Evolutionary conservation across 164 flowering plant species (phyloP).

Genomic region (Akebia trifoliata): DNA sequence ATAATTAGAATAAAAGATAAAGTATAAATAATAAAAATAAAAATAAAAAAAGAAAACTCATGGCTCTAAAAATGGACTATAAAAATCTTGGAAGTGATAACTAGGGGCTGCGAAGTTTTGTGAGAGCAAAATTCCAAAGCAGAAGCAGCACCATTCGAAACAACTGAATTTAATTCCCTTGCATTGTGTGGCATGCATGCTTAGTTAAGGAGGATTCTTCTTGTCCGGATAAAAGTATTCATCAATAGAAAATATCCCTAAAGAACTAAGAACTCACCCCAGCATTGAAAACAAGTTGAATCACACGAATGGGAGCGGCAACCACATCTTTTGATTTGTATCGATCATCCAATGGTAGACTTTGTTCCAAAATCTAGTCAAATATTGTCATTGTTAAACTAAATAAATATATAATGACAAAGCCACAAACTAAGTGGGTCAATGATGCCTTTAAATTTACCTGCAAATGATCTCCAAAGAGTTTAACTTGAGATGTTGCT

Average conservation of each 20-base stretch:
- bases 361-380: constrained; percentile 68
- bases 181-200: too few relatives aligned
- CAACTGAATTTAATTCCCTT: too few relatives aligned
- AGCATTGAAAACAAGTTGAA: constrained; percentile 73
- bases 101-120: too few relatives aligned
- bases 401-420: background rate
- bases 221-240: too few relatives aligned
- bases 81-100: too few relatives aligned
- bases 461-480: constrained; percentile 82
- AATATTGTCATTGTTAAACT: background rate
- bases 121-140: too few relatives aligned
- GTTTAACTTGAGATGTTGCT: constrained; percentile 78
- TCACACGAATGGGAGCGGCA: constrained; percentile 95
- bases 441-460: constrained; percentile 25
- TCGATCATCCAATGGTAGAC: constrained; percentile 76
- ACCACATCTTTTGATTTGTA: constrained; percentile 74
- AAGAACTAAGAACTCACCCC: constrained; percentile 51
- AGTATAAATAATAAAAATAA: too few relatives aligned
- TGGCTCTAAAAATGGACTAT: too few relatives aligned
- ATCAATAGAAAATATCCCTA: background rate
- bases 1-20: too few relatives aligned
- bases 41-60: too few relatives aligned
- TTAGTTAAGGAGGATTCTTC: too few relatives aligned
- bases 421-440: background rate
- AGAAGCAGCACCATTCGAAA: too few relatives aligned